Conservation (phyloP, 1,284 basidiomycete genomes). For the Papiliotrema fonsecae region DNA sequence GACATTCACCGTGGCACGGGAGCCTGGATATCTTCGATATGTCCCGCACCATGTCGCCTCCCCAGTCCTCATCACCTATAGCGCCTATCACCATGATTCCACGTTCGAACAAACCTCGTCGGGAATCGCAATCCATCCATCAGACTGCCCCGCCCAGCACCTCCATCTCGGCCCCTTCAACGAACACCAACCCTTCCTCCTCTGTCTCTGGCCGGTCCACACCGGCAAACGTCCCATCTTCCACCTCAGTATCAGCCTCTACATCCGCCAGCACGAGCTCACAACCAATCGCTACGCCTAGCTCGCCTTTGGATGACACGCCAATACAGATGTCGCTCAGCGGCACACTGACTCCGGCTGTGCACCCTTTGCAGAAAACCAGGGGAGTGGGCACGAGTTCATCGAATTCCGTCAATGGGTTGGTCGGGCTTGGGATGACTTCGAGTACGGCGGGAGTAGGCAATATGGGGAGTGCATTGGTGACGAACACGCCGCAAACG, state of each 20-base stretch:
- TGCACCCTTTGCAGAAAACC: background rate
- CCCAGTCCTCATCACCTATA: background rate
- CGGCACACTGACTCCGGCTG: background rate
- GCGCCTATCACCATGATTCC: constrained; percentile 1
- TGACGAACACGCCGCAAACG: constrained; percentile 26
- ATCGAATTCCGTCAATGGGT: background rate
- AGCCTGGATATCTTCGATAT: no score
- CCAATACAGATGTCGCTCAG: background rate
- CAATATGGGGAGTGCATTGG: no score
- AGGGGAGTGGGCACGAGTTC: background rate
- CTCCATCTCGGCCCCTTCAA: background rate
- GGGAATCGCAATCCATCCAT: background rate
- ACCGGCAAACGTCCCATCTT: background rate
- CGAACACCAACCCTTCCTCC: background rate
- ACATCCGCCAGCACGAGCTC: background rate
- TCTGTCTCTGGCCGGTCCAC: background rate
- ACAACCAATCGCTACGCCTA: background rate
- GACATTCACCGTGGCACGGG: no score
- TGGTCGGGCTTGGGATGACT: background rate
- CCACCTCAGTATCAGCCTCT: background rate
- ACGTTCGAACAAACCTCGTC: background rate
- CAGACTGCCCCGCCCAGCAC: no score
- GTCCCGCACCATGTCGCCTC: background rate
- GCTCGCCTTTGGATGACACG: background rate
- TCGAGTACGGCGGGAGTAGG: background rate